Evolutionary conservation across 805 yeast genomes (phyloP), one percentile per base, ranked within the genome.

Genomic region (Metschnikowia arizonensis): DNA sequence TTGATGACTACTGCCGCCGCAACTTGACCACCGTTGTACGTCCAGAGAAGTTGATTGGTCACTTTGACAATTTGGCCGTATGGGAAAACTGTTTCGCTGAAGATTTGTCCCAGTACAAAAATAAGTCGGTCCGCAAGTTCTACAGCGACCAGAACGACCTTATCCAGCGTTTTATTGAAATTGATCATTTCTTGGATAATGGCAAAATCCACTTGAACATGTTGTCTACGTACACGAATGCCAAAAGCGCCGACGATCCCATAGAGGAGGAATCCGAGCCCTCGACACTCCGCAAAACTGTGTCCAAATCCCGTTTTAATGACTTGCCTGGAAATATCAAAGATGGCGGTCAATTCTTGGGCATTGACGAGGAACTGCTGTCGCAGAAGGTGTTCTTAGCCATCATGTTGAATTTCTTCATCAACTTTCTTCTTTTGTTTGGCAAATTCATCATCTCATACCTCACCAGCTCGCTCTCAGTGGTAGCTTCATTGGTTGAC

Each of bases 401-500:
- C 37, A 84, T 85, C 45, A 59, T 76, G 54, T 75, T 84, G 33
- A 85, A 85, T 51, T 80, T 85, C 55, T 61, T 70, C 31, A 66
- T 84, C 45, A 85, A 85, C 58, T 60, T 80, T 32, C 45, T 82
- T 1, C 67, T 86, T 42, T 64, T 85, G 41, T 34, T 76, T 1
- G 89, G 86, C 2, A 85, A 85, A 57, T 47, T 74, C 3, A 65
- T 73, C 10, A 88, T 83, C 19, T 79, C 82, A 1, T 50, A 78
- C n/a, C 64, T 81, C 58, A 82, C 91, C 0, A 74, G 69, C 57
- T 86, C 95, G 9, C 77, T 86, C 51, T 85, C 93, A 5, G 78
- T 86, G 39, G 68, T 85, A 41, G 95, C 95, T 0, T 85, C 93
- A 1, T 73, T 85, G 50, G 82, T 86, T 33, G 95, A 85, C 64